phyloP scores from a whole-genome alignment of 306 rosid genomes.

The Corylus americana region DNA sequence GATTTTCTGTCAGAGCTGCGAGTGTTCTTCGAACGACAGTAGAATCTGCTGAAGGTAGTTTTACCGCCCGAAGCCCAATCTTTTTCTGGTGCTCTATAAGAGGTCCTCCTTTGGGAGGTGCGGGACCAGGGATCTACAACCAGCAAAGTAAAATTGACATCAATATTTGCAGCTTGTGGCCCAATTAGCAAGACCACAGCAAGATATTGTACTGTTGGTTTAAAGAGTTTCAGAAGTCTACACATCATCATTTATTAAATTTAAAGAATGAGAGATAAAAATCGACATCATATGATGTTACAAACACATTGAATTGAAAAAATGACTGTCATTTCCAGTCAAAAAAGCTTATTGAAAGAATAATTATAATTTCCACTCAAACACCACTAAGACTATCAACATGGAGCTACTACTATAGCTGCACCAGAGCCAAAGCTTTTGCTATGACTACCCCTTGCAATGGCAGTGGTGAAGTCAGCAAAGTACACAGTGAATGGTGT shows the following conservation, averaged over 20 bases:
- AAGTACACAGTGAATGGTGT: background rate
- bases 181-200: background rate
- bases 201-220: constrained; percentile 8
- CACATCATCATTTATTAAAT: background rate
- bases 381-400: background rate
- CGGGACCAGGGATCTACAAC: constrained; percentile 74
- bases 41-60: constrained; percentile 83
- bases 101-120: constrained; percentile 59
- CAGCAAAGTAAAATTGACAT: constrained; percentile 18
- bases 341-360: background rate
- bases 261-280: constrained; percentile 1
- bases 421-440: background rate
- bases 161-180: constrained; percentile 7
- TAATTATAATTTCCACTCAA: background rate
- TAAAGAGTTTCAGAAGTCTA: constrained; percentile 6
- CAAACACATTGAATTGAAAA: background rate
- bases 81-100: constrained; percentile 65
- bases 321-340: background rate
- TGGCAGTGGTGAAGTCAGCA: background rate
- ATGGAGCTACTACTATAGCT: background rate
- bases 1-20: constrained; percentile 57
- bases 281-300: background rate
- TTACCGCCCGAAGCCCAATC: constrained; percentile 68
- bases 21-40: constrained; percentile 70
- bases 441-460: background rate